Base-by-base conservation (phyloP, 495 filamentous ascomycete genomes). In the Lepidopterella palustris region DNA sequence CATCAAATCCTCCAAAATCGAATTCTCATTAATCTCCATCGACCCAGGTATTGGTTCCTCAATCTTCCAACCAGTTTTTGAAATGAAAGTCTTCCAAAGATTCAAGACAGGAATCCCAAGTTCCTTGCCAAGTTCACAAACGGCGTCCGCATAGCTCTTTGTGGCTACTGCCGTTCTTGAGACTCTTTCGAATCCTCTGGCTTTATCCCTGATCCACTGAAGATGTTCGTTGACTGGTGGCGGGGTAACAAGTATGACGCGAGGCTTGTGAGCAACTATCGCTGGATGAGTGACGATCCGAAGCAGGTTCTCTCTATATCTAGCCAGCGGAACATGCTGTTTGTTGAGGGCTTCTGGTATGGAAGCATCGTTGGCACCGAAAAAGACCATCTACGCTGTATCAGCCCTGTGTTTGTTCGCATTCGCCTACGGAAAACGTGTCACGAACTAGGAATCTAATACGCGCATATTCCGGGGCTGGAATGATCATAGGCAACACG, bases 321-420 rank as follows among this genome's bases (percentile, higher is more conserved):
- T 73, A 3, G 83, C 79, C 20, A 92, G 72, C 2, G 88, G 82
- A n/a, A 96, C 80, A 67, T 89, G 81, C 69, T 95, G 91, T 5
- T 73, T 71, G 57, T 77, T 82, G 21, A 72, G 73, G 13, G 78
- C 74, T 40, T 77, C 72, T 20, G 77, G 76, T n/a, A 92, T 65
- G 55, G 78, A 79, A 5, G 91, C 85, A 70, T 96, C 91, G 68
- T 96, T 96, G 66, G 91, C 88, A 18, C 91, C 91, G 59, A 95
- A 83, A 66, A 93, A 90, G 61, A 96, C 75, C 23, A 85, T 78
- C 88, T 92, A 54, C 25, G 13, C 1, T n/a, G 1, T 18, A 60
- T 39, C 57, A 26, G 39, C 4, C 3, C 25, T 25, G 8, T n/a
- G 50, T 20, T n/a, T 23, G 9, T 23, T 24, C 21, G 2, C 18